phyloP scores from a whole-genome alignment of 805 yeast species.

The Huiozyma sinensis region DNA sequence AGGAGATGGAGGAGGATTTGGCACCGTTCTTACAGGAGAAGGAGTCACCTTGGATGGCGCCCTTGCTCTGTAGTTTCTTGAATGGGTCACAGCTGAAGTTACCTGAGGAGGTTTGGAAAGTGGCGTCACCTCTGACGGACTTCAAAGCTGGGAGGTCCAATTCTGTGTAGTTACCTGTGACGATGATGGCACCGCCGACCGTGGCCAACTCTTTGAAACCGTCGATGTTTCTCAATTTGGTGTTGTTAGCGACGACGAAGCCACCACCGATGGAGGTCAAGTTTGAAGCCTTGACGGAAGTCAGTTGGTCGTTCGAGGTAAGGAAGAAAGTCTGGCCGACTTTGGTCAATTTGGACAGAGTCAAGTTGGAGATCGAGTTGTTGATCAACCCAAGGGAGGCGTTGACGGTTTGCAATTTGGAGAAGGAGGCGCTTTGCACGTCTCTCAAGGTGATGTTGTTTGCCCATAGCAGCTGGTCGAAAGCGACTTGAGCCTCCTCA shows the following conservation, averaged over 20 bases:
- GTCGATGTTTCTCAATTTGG: constrained; percentile 48
- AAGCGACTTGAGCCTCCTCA: constrained; percentile 54
- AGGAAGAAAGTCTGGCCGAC: constrained; percentile 80
- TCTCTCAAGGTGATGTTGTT: constrained; percentile 80
- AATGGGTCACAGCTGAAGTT: constrained; percentile 75
- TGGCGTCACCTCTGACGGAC: constrained; percentile 88
- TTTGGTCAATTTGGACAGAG: constrained; percentile 41
- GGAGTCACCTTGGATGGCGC: constrained; percentile 85
- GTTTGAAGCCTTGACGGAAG: constrained; percentile 54
- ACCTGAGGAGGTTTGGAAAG: constrained; percentile 55
- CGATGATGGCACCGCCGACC: constrained; percentile 80
- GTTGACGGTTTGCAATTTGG: constrained; percentile 60
- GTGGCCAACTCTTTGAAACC: constrained; percentile 67
- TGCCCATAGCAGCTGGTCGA: constrained; percentile 71
- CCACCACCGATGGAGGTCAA: constrained; percentile 85
- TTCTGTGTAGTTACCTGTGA: constrained; percentile 70
- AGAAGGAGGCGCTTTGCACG: constrained; percentile 61
- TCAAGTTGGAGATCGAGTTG: constrained; percentile 51
- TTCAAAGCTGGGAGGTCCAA: constrained; percentile 65
- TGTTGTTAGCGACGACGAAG: constrained; percentile 79
- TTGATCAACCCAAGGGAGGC: constrained; percentile 72
- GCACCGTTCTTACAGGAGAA: constrained; percentile 64
- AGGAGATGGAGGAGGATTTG: constrained; percentile 34
- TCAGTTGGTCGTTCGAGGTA: constrained; percentile 62
- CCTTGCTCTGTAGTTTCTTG: constrained; percentile 58